phyloP scores from a whole-genome alignment of 2,329 filamentous ascomycete species.

The Ophiostoma piceae region DNA sequence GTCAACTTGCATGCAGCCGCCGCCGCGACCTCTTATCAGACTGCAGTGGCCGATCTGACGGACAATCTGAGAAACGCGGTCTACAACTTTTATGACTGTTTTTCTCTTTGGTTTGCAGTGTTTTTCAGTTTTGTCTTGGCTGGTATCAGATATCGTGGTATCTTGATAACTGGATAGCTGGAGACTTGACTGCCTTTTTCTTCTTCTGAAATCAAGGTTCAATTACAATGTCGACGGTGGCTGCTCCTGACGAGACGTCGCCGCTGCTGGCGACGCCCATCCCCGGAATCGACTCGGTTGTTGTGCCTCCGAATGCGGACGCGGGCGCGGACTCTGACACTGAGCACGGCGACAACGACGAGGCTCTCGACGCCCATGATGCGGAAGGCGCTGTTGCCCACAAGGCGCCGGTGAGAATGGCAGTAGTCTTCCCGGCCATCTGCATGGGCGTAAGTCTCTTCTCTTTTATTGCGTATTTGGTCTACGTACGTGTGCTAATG shows the following conservation, averaged over 20 bases:
- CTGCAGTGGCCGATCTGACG: not conserved
- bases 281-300: not conserved
- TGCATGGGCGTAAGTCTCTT: slow-evolving; percentile 9
- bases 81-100: not conserved
- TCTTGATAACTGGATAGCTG: not conserved
- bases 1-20: not conserved
- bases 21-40: not conserved
- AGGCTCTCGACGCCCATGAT: not conserved
- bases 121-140: not conserved
- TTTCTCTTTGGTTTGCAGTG: not conserved
- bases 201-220: not conserved
- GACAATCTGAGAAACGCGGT: not conserved
- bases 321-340: not conserved
- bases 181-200: not conserved
- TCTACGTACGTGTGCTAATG: not conserved
- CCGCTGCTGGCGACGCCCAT: slow-evolving; percentile 2
- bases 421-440: slow-evolving; percentile 9
- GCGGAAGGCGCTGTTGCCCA: not conserved
- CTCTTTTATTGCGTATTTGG: not conserved
- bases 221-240: not conserved
- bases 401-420: not conserved
- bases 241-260: slow-evolving; percentile 11
- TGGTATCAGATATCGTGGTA: not conserved
- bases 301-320: not conserved
- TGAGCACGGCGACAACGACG: not conserved